Evolutionary conservation across 2,329 filamentous ascomycete genomes (phyloP).

Genomic region (Neopestalotiopsis sp.): DNA sequence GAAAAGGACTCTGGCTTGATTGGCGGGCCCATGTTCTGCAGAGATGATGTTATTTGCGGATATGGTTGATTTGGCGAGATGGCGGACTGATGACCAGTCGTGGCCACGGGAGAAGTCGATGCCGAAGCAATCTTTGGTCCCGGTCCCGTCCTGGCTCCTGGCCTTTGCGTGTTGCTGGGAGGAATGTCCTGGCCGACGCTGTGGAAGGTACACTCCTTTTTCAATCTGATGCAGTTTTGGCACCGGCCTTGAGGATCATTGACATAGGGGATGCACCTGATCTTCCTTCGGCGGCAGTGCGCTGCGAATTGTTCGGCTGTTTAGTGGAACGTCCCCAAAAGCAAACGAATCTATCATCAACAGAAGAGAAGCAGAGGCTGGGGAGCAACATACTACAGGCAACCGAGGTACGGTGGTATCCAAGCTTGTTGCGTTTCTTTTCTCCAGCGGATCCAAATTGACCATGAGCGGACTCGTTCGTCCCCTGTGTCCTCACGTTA

Average conservation of each 20-base stretch:
- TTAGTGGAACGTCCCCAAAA: background rate
- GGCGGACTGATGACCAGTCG: constrained; percentile 48
- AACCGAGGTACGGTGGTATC: constrained; percentile 93
- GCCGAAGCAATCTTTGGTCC: constrained; percentile 49
- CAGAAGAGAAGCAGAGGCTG: constrained; percentile 21
- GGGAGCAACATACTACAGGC: constrained; percentile 80
- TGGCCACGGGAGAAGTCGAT: constrained; percentile 54
- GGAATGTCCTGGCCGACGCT: constrained; percentile 78
- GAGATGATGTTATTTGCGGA: constrained; percentile 47
- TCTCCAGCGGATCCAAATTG: constrained; percentile 48
- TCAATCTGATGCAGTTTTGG: constrained; percentile 90
- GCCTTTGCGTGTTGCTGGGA: constrained; percentile 50
- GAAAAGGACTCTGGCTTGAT: constrained; percentile 48
- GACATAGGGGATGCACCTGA: constrained; percentile 81
- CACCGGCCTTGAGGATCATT: constrained; percentile 79
- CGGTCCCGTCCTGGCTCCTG: constrained; percentile 43
- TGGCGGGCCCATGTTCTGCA: constrained; percentile 51
- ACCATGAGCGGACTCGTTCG: constrained; percentile 40
- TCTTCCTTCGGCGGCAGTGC: constrained; percentile 92
- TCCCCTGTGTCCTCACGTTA: constrained; percentile 50
- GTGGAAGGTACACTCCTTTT: constrained; percentile 93
- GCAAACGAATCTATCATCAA: background rate
- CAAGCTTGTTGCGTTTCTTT: constrained; percentile 83
- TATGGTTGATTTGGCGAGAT: constrained; percentile 47
- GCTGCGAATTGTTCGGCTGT: constrained; percentile 54